Percentiles rank a stretch among this genome's conserved stretches.
Evolutionary conservation across 768 basidiomycete species (phyloP).

Genomic region (Trametopsis cervina): DNA sequence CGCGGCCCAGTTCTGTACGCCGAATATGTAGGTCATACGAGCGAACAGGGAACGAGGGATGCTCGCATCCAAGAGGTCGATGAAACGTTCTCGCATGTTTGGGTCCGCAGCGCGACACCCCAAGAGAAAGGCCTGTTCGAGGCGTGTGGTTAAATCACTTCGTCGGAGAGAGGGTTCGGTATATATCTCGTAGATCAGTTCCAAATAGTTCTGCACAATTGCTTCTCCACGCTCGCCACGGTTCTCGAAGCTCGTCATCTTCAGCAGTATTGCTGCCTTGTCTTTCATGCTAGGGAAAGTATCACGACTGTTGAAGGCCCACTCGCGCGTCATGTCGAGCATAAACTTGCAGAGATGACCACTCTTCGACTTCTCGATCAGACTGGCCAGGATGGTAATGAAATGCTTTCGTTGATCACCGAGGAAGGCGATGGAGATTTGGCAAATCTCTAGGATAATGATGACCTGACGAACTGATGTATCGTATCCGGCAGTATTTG

Average conservation of each 20-base stretch:
- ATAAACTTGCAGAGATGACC: conserved; percentile 72
- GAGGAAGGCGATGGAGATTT: conserved; percentile 70
- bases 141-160: conserved; percentile 87
- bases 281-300: conserved; percentile 91
- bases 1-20: conserved; percentile 93
- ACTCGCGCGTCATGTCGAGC: conserved; percentile 78
- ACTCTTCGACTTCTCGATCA: conserved; percentile 89
- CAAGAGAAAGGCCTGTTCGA: conserved; percentile 90
- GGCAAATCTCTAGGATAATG: conserved; percentile 83
- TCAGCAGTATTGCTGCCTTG: conserved; percentile 82
- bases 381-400: conserved; percentile 64
- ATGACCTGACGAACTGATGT: conserved; percentile 58
- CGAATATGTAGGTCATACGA: conserved; percentile 84
- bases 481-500: conserved; percentile 39
- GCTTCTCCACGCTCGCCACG: conserved; percentile 75
- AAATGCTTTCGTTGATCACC: conserved; percentile 84
- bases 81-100: conserved; percentile 71
- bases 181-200: conserved; percentile 92
- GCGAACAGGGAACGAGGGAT: conserved; percentile 77
- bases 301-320: conserved; percentile 85
- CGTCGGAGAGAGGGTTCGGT: conserved; percentile 78
- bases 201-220: conserved; percentile 78
- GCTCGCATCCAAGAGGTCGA: conserved; percentile 85
- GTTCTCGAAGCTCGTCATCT: conserved; percentile 80
- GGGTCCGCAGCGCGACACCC: conserved; percentile 85